Evolutionary conservation across 495 filamentous ascomycete genomes (phyloP), one percentile per base, ranked within the genome.

Genomic region (Daldinia caldariorum): DNA sequence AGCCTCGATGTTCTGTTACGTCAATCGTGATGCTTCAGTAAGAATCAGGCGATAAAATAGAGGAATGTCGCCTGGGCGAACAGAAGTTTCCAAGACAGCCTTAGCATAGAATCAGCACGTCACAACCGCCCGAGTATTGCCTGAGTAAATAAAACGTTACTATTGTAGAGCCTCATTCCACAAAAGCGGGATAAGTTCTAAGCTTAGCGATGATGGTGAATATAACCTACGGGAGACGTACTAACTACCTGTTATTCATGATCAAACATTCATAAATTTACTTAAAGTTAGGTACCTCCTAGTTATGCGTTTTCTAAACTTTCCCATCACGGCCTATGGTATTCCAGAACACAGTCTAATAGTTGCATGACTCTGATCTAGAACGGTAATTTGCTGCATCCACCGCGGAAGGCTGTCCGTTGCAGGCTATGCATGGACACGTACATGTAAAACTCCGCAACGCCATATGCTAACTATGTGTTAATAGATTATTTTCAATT

Each of bases 151-250:
- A 18, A 22, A 16, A 47, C 18, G 16, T 18, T 47, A 9, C 3
- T 61, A 8, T 10, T 38, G 43, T 62, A 62, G 59, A 47, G 18
- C 43, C 47, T 55, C 60, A 55, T 63, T 38, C 55, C 37, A 26
- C 60, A 34, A 63, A 54, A 6, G 47, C 43, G 26, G 56, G 41
- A 43, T 18, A 4, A 50, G 12, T 10, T 35, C 61, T 39, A 35
- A 22, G 55, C 41, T 29, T 16, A 13, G 18, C 16, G 22, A 20
- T 58, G 37, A 59, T 39, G 20, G 34, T 0, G 18, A 43, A 32
- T 53, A 26, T 53, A 26, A 57, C 26, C 16, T 26, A 26, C 53
- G 63, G 35, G 12, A n/a, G 47, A 22, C 49, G 45, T 43, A 16
- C 59, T 12, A 32, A 35, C 7, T 43, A 12, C 14, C n/a, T n/a